phyloP scores from a whole-genome alignment of 225 moss, liverwort and hornwort genomes.

The Sphagnum contortum region DNA sequence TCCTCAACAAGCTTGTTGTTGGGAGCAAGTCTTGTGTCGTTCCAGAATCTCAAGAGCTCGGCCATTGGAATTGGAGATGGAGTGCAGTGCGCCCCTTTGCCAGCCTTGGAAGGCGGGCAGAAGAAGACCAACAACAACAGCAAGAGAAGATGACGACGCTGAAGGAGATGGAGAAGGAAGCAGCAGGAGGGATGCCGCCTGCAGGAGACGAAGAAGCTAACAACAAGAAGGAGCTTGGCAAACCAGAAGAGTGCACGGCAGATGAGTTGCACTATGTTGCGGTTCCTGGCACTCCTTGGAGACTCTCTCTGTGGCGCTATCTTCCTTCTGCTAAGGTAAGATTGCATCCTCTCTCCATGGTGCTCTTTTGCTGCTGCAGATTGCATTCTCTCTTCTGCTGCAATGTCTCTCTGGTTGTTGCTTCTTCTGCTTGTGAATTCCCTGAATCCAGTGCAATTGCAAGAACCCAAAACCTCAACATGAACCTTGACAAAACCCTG shows the following conservation, averaged over 20 bases:
- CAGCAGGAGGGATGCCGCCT: constrained; percentile 3
- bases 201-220: constrained; percentile 15
- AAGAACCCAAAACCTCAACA: too few relatives aligned
- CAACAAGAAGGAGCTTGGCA: constrained; percentile 15
- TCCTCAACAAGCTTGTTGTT: constrained; percentile 4
- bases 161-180: constrained; percentile 1
- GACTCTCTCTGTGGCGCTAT: constrained; percentile 90
- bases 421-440: neutral
- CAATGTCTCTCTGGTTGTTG: neutral
- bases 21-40: neutral
- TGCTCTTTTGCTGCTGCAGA: too few relatives aligned
- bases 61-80: constrained; percentile 28
- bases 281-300: constrained; percentile 75
- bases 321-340: constrained; percentile 53
- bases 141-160: constrained; percentile 1
- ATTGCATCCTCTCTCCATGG: neutral
- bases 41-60: constrained; percentile 6
- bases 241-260: constrained; percentile 79
- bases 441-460: too few relatives aligned
- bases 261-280: constrained; percentile 95
- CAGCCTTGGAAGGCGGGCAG: constrained; percentile 16
- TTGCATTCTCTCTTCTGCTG: neutral
- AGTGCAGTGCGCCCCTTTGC: constrained; percentile 19
- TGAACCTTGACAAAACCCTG: neutral
- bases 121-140: constrained; percentile 15